phyloP scores from a whole-genome alignment of 23 red algal genomes.

The Pyropia haitanensis region DNA sequence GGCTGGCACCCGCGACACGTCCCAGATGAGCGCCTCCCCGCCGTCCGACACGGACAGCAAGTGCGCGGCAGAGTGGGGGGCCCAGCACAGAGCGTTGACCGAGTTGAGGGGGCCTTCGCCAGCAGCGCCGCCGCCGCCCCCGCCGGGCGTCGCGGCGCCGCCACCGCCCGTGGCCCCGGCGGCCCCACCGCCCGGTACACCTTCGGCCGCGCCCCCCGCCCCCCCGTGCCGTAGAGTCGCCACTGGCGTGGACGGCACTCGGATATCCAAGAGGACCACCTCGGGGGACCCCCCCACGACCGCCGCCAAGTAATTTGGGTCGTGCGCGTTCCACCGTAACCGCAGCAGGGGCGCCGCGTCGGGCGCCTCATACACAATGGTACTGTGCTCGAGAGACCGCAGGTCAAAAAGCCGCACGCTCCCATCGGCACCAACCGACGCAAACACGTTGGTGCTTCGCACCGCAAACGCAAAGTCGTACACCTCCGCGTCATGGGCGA shows the following conservation, averaged over 20 bases:
- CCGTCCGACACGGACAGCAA: slow-evolving; percentile 66
- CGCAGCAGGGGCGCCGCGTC: slow-evolving; percentile 77
- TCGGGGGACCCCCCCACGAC: slow-evolving; percentile 44
- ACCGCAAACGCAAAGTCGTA: slow-evolving; percentile 95
- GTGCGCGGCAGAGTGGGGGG: slow-evolving; percentile 57
- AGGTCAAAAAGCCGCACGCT: slow-evolving; percentile 91
- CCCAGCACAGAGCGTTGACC: slow-evolving; percentile 84
- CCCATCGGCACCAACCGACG: slow-evolving; percentile 88
- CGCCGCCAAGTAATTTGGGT: slow-evolving; percentile 76
- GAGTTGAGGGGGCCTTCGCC: slow-evolving; percentile 4
- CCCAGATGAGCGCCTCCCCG: slow-evolving; percentile 75
- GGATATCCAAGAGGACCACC: slow-evolving; percentile 77
- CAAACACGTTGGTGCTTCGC: slow-evolving; percentile 71
- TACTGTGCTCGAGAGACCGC: slow-evolving; percentile 79
- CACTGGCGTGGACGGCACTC: slow-evolving; percentile 72
- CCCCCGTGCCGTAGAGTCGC: slow-evolving; percentile 37
- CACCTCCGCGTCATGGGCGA: slow-evolving; percentile 95
- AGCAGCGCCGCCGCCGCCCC: background rate
- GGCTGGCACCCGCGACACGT: slow-evolving; percentile 59
- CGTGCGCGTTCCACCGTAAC: slow-evolving; percentile 73
- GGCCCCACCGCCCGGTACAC: background rate
- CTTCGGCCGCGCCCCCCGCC: too few relatives aligned
- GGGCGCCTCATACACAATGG: slow-evolving; percentile 78
- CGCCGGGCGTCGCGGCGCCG: too few relatives aligned
- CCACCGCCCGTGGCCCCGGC: slow-evolving; percentile 10